These are phyloP conservation scores for Emericellopsis atlantica DNA, from an alignment of 2,329 filamentous ascomycete species.

Conservation along the genomic window DNA sequence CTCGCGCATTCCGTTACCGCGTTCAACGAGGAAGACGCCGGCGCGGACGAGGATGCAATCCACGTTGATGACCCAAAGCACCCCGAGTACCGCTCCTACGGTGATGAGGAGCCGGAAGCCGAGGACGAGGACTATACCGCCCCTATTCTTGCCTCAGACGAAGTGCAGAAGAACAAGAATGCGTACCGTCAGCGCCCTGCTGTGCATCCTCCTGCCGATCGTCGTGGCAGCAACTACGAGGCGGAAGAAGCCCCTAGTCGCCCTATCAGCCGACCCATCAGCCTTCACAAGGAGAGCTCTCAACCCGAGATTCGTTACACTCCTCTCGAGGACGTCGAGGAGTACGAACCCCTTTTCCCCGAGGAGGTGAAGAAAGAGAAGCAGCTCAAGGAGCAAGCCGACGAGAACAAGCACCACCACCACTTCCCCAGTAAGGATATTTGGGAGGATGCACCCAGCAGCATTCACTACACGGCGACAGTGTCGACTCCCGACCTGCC, in stretches of 20 bases:
- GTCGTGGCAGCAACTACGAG: conserved; percentile 46
- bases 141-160: conserved; percentile 82
- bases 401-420: conserved; percentile 44
- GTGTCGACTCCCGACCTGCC: conserved; percentile 62
- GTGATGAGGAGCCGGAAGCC: conserved; percentile 29
- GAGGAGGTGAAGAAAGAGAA: conserved; percentile 52
- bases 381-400: conserved; percentile 19
- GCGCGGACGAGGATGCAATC: conserved; percentile 40
- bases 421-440: conserved; percentile 88
- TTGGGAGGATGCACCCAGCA: conserved; percentile 92
- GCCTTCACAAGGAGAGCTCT: conserved; percentile 44
- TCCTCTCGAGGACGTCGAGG: conserved; percentile 75
- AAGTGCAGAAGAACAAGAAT: conserved; percentile 62
- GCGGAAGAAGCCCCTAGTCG: conserved; percentile 46
- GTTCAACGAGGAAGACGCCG: background rate
- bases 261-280: conserved; percentile 30
- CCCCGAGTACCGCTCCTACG: conserved; percentile 23
- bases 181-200: conserved; percentile 65
- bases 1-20: background rate
- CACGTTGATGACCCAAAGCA: conserved; percentile 56
- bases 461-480: conserved; percentile 64
- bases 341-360: conserved; percentile 90
- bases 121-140: conserved; percentile 50
- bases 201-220: conserved; percentile 60
- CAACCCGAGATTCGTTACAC: conserved; percentile 45